Evolutionary conservation across 2,329 filamentous ascomycete species (phyloP), one percentile per base, ranked within the genome.

Genomic region (Huntiella abstrusa): DNA sequence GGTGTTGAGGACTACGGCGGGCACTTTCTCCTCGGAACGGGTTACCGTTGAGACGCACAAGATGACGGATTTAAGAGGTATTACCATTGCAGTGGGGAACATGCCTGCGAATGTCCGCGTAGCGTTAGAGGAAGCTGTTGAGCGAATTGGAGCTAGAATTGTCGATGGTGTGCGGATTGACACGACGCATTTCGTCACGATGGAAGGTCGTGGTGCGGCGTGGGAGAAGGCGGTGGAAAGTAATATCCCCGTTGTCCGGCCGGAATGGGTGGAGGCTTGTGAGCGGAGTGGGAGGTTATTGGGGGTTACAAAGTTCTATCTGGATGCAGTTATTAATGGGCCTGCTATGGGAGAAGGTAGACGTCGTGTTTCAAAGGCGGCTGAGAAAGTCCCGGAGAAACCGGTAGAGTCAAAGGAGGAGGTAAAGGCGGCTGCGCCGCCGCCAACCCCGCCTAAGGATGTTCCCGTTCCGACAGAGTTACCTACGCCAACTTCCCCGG

Each of bases 201-300:
- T 85, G 7, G 91, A 98, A 60, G 87, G 87, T 28, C 70, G 87
- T 47, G 91, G 91, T 32, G 71, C 83, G 43, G 73, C 80, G 10
- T 98, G 91, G 91, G 91, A 98, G 64, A 92, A 91, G 67, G 91
- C 91, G 1, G 80, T 88, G 28, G 88, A 96, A 66, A 92, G 87
- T 75, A 98, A 96, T 61, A 93, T 98, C 46, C 91, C 91, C 5
- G 85, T 98, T 8, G 91, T 98, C 16, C 75, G 91, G 35, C 91
- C 91, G 15, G 91, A 98, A 61, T 98, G 91, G 91, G 75, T 98
- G 28, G 83, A 93, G 55, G 88, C 86, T n/a, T 98, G 91, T 59
- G 88, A 96, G 64, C 74, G 82, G 53, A 87, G 84, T 60, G 88
- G 88, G 39, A 77, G 86, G 50, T 93, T 98, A 52, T 80, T 96